Percentiles rank a stretch among this genome's conserved stretches.
phyloP scores from a whole-genome alignment of 148 eudicot genomes.

The Cornus suecica region DNA sequence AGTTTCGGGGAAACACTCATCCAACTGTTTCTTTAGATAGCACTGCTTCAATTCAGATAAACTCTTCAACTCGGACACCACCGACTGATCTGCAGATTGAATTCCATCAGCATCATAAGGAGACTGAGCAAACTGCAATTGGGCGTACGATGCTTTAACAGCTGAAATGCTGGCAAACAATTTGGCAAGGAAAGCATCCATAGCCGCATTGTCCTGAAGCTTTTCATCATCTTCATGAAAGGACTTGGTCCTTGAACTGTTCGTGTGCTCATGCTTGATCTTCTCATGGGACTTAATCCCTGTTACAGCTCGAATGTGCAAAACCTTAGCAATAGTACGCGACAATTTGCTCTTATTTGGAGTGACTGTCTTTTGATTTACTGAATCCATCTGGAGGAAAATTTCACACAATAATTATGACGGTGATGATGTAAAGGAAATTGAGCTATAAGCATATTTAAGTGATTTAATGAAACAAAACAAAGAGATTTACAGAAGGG shows the following conservation, averaged over 20 bases:
- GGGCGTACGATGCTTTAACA: constrained; percentile 80
- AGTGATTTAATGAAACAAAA: constrained; percentile 13
- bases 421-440: neutral
- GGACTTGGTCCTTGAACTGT: neutral
- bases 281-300: constrained; percentile 45
- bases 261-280: constrained; percentile 15
- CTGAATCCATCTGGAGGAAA: constrained; percentile 62
- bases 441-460: constrained; percentile 11
- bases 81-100: constrained; percentile 64
- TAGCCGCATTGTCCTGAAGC: constrained; percentile 26
- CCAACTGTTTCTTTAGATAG: constrained; percentile 65
- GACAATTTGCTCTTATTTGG: constrained; percentile 70
- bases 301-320: constrained; percentile 49
- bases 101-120: constrained; percentile 82
- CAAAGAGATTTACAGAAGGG: constrained; percentile 15
- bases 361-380: constrained; percentile 36
- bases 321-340: constrained; percentile 69
- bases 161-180: constrained; percentile 73
- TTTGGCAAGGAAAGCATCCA: constrained; percentile 73
- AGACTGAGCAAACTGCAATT: constrained; percentile 72
- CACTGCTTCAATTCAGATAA: constrained; percentile 74
- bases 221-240: constrained; percentile 37
- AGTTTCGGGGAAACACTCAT: constrained; percentile 54
- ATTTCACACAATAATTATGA: neutral
- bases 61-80: constrained; percentile 63